These are phyloP conservation scores for Cyberlindnera nakhonratchasimensis DNA, from an alignment of 805 yeast species.

Conservation along the genomic window DNA sequence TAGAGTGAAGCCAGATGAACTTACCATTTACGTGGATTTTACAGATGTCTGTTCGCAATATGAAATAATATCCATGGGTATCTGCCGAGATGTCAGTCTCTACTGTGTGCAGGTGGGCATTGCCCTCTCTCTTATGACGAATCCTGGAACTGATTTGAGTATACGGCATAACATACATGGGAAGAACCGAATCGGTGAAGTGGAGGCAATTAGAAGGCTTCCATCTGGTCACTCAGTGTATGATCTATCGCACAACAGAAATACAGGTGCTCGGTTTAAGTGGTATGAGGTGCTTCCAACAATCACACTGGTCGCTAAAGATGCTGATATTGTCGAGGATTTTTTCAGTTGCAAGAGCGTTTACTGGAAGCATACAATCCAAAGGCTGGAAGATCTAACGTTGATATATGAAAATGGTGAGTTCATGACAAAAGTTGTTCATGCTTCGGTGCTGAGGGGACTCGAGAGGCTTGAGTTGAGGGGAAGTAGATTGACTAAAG, in stretches of 20 bases:
- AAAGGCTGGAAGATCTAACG: background rate
- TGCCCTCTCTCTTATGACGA: background rate
- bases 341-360: background rate
- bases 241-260: too few relatives aligned
- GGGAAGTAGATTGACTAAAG: background rate
- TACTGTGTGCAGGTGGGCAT: background rate
- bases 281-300: too few relatives aligned
- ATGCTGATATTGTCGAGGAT: background rate
- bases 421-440: background rate
- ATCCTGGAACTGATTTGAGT: background rate
- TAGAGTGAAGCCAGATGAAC: background rate
- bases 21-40: background rate
- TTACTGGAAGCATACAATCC: slow-evolving; percentile 2
- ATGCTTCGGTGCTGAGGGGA: background rate
- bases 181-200: background rate
- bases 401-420: background rate
- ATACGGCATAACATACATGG: background rate
- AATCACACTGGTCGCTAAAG: too few relatives aligned
- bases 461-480: background rate
- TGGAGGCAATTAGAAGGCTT: background rate
- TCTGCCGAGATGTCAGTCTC: background rate
- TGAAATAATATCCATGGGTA: too few relatives aligned
- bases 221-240: too few relatives aligned
- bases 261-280: too few relatives aligned
- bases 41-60: too few relatives aligned